Evolutionary conservation across 108 stramenopile species (phyloP), one percentile per base, ranked within the genome.

Genomic region (Skeletonema costatum): DNA sequence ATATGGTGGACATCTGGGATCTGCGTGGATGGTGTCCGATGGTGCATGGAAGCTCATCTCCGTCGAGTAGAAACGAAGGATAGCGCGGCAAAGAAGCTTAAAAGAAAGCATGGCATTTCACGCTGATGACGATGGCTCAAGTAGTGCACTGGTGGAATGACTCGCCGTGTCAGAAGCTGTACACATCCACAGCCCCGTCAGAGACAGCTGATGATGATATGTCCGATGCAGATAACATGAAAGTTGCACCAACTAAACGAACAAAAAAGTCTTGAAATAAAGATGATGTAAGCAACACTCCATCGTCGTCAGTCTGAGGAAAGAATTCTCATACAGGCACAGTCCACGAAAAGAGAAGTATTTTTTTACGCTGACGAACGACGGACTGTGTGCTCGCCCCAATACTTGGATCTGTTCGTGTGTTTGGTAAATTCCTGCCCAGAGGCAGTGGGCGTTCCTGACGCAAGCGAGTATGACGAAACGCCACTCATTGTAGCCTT

Each of bases 391-490:
- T 68, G 62, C 44, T 76, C 32, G 68, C 64, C 48, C 75, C 75
- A 8, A 74, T 74, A 16, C 67, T 78, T 16, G 78, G 74, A 44
- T 53, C 46, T 42, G 74, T 78, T 32, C 46, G 74, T 3, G 78
- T n/a, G 74, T 63, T 70, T 93, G 9, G 88, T 93, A 10, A 35
- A 85, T 65, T 86, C 87, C 8, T 87, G 85, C 60, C 85, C 92
- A 1, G 88, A 93, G 66, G 89, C 89, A 5, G 77, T 85, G 29
- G 83, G 85, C 5, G 72, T 90, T 41, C 87, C 92, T 5, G 92
- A 93, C 60, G 76, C 82, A 35, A 86, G 89, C 46, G 92, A 93
- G 46, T 93, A 90, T 46, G 89, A 90, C 73, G 92, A 93, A 65
- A 88, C 92, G 29, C 92, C 92, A 25, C 73, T 90, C 21, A 88